These are phyloP conservation scores for Galeopsis tetrahit DNA, from an alignment of 257 asterid genomes.

Conservation along the genomic window DNA sequence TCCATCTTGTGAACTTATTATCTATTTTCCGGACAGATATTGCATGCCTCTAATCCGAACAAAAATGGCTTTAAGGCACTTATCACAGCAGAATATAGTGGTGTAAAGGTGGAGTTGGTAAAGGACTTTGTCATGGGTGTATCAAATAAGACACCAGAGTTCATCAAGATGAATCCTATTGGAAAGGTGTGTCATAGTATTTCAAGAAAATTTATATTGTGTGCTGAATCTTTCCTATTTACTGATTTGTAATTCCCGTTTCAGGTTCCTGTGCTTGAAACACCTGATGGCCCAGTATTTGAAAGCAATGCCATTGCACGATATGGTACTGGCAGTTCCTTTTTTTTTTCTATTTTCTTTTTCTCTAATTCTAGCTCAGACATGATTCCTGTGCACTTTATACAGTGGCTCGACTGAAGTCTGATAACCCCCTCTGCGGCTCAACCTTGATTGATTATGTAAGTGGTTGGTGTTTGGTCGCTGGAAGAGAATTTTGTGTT, in stretches of 20 bases:
- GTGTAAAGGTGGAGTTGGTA: conserved; percentile 56
- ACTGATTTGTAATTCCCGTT: conserved; percentile 9
- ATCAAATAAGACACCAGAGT: conserved; percentile 72
- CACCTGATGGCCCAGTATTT: conserved; percentile 77
- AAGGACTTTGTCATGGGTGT: conserved; percentile 73
- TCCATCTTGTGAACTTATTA: conserved; percentile 5
- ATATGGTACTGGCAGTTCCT: conserved; percentile 51
- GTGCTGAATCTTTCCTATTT: background rate
- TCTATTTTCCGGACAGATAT: conserved; percentile 45
- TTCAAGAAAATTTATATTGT: background rate
- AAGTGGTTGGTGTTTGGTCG: conserved; percentile 32
- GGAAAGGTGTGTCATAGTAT: conserved; percentile 60
- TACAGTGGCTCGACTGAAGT: conserved; percentile 60
- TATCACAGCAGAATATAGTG: conserved; percentile 72
- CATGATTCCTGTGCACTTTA: conserved; percentile 9
- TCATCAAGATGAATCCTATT: conserved; percentile 79
- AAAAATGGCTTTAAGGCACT: conserved; percentile 61
- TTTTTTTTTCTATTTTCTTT: background rate
- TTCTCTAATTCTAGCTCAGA: conserved; percentile 7
- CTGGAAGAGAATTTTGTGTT: background rate
- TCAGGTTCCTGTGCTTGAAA: conserved; percentile 86
- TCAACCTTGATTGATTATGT: conserved; percentile 73
- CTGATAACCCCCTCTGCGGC: conserved; percentile 66
- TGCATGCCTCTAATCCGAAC: conserved; percentile 51
- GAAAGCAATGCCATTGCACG: conserved; percentile 94